A percentile compares a stretch with the other conserved stretches of the same genome.
These are phyloP conservation scores for Brassica rapa DNA, from an alignment of 345 rosid species.

Conservation along the genomic window DNA sequence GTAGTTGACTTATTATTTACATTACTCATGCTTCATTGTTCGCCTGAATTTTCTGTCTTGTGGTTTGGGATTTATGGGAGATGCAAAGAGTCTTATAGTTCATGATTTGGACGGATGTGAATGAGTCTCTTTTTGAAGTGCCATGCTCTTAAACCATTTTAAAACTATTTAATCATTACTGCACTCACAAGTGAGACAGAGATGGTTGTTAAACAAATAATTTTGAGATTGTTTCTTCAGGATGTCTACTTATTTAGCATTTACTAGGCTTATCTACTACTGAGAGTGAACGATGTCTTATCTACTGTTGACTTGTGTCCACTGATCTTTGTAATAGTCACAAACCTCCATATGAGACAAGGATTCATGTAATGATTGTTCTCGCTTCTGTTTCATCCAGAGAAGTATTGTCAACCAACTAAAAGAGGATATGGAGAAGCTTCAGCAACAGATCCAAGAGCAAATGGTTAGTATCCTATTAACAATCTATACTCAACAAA, in stretches of 20 bases:
- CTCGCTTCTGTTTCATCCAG: constrained; percentile 47
- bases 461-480: constrained; percentile 61
- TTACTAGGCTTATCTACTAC: constrained; percentile 2
- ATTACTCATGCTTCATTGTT: constrained; percentile 15
- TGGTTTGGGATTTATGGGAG: constrained; percentile 19
- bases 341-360: background rate
- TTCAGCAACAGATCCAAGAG: constrained; percentile 76
- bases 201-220: constrained; percentile 9
- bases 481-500: background rate
- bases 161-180: constrained; percentile 2
- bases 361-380: constrained; percentile 20
- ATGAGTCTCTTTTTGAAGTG: constrained; percentile 13
- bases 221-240: constrained; percentile 1
- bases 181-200: constrained; percentile 23
- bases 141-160: background rate
- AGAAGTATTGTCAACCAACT: constrained; percentile 90
- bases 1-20: constrained; percentile 3
- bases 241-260: constrained; percentile 8
- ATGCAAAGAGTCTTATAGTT: constrained; percentile 13
- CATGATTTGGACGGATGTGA: constrained; percentile 11
- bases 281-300: background rate
- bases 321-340: background rate
- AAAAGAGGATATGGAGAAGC: constrained; percentile 81
- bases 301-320: background rate
- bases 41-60: constrained; percentile 2